These are phyloP conservation scores for Malus hybrid DNA, from an alignment of 331 rosid genomes.

Conservation along the genomic window DNA sequence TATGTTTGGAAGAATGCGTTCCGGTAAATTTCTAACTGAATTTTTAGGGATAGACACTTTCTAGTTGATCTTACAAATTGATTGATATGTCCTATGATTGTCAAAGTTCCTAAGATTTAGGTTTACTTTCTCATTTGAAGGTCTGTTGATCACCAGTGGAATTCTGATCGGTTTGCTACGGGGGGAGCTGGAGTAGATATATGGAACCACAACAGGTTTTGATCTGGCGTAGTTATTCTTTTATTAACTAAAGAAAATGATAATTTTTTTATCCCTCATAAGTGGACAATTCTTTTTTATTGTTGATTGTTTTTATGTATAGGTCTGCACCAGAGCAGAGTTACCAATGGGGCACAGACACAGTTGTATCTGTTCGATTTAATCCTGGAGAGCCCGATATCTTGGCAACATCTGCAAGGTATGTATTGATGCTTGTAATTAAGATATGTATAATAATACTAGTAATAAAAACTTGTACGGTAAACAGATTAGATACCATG, in stretches of 20 bases:
- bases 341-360: conserved; percentile 71
- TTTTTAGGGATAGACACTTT: not conserved
- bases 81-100: not conserved
- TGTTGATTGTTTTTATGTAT: not conserved
- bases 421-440: conserved; percentile 9
- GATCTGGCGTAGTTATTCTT: conserved; percentile 6
- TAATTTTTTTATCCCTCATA: not conserved
- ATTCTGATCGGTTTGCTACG: conserved; percentile 80
- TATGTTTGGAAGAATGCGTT: conserved; percentile 73
- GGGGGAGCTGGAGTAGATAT: conserved; percentile 84
- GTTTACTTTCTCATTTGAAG: conserved; percentile 29
- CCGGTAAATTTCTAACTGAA: conserved; percentile 40
- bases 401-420: conserved; percentile 78
- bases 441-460: not conserved
- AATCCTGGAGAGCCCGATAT: conserved; percentile 77
- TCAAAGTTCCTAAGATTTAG: not conserved
- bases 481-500: not conserved
- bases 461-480: not conserved
- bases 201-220: conserved; percentile 90
- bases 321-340: conserved; percentile 76
- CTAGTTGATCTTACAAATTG: not conserved
- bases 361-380: conserved; percentile 69
- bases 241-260: not conserved
- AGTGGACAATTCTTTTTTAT: conserved; percentile 5
- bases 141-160: conserved; percentile 93